Evolutionary conservation across 2,329 filamentous ascomycete species (phyloP), one percentile per base, ranked within the genome.

Genomic region (Botrytis hyacinthi): DNA sequence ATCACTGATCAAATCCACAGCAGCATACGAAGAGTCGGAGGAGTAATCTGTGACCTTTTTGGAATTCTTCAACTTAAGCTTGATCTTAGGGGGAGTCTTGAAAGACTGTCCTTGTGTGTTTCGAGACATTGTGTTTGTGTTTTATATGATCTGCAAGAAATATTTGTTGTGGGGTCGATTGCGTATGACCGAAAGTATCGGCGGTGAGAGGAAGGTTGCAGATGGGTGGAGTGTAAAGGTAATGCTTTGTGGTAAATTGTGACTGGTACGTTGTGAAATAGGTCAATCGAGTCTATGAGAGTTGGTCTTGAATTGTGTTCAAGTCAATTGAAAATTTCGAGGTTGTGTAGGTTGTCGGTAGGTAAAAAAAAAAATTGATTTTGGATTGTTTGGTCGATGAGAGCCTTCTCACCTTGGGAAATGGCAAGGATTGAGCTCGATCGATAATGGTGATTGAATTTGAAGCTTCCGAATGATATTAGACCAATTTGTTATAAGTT

Each of bases 1-100:
- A 78, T 95, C 93, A 77, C 89, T 93, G 75, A 97, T 91, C 69
- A 94, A 89, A 80, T 95, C 92, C 74, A 97, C 91, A 54, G 87
- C 92, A 2, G 90, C 92, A 81, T 94, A 94, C 73, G 89, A 91
- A 71, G 87, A 89, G 79, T 94, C 92, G 16, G 88, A 87, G 9
- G 87, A 88, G 9, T 84, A 84, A 44, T 84, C 84, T 35, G 87
- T 89, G 74, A 81, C 83, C 48, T 66, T 60, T 62, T 61, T 74
- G 54, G 35, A 18, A 37, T 65, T 59, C 70, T 35, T 74, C 26
- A 26, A 32, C 57, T 65, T 73, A 3, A 57, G 51, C 37, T 44
- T 61, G 16, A 48, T 20, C 51, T 75, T 73, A 26, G 77, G 73
- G 54, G 76, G 76, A 32, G 84, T 83, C 71, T 83, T 82, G 71